Percentiles rank a stretch among this genome's conserved stretches.
Evolutionary conservation across 306 rosid species (phyloP).

Genomic region (Trifolium subterraneum): DNA sequence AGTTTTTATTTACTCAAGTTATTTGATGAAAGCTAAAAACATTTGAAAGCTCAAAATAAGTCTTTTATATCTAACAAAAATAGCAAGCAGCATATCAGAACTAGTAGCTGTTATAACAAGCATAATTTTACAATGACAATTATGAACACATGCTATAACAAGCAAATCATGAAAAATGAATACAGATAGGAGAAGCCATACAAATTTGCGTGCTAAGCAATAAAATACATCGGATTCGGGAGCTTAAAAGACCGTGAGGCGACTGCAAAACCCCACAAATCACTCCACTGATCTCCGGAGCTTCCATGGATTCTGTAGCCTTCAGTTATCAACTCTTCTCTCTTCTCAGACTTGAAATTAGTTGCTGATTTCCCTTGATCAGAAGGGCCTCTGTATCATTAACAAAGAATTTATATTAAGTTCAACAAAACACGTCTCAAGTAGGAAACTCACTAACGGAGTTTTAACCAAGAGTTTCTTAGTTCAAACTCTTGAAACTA

Average conservation of each 20-base stretch:
- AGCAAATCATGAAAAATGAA: conserved; percentile 28
- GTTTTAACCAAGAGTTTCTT: background rate
- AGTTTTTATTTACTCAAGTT: background rate
- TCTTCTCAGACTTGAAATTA: conserved; percentile 80
- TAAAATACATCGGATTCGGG: conserved; percentile 89
- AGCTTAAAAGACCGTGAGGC: conserved; percentile 78
- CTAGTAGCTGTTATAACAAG: conserved; percentile 16
- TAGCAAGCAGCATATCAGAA: conserved; percentile 6
- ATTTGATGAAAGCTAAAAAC: conserved; percentile 18
- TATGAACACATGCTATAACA: conserved; percentile 1
- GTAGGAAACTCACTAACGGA: background rate
- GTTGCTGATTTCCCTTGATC: conserved; percentile 74
- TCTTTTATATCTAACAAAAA: background rate
- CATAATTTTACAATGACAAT: conserved; percentile 23
- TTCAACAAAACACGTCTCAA: background rate
- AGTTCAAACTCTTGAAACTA: background rate
- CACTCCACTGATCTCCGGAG: conserved; percentile 98
- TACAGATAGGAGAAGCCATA: conserved; percentile 31
- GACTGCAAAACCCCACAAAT: conserved; percentile 71
- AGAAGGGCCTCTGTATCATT: conserved; percentile 57
- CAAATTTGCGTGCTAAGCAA: conserved; percentile 40
- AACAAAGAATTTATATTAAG: conserved; percentile 15
- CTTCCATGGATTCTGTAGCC: conserved; percentile 80
- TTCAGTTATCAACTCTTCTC: conserved; percentile 59
- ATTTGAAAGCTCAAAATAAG: background rate